phyloP scores from a whole-genome alignment of 2,329 filamentous ascomycete species.

The Pseudogymnoascus sp. region DNA sequence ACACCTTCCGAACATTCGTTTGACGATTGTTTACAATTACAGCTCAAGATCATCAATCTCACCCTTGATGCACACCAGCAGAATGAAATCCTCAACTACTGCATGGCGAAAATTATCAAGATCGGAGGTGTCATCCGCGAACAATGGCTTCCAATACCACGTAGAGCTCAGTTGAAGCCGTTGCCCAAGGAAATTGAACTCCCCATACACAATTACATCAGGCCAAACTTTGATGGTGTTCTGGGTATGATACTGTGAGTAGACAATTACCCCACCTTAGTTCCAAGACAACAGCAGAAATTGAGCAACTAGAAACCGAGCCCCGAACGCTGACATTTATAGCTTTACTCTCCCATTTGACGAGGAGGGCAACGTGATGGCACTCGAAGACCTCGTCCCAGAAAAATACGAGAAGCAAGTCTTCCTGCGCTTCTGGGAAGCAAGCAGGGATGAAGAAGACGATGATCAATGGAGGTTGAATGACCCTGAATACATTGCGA shows the following conservation, averaged over 20 bases:
- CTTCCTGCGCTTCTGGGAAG: neutral
- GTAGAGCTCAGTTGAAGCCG: neutral
- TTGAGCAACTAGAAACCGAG: neutral
- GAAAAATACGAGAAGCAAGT: neutral
- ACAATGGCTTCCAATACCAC: neutral
- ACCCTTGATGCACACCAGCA: neutral
- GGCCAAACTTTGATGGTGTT: neutral
- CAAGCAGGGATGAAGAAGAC: neutral
- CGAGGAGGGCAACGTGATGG: neutral
- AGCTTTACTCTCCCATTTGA: neutral
- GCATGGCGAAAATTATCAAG: neutral
- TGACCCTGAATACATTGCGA: conserved; percentile 2
- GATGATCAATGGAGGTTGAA: neutral
- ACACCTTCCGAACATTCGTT: neutral
- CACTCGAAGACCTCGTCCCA: neutral
- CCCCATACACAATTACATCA: neutral
- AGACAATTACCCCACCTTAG: neutral
- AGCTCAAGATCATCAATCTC: neutral
- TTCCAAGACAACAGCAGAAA: neutral
- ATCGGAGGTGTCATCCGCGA: conserved; percentile 2
- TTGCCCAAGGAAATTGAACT: neutral
- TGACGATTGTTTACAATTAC: neutral
- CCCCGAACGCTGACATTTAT: neutral
- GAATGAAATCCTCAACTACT: neutral
- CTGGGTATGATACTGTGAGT: neutral